Conservation (phyloP, 805 yeast genomes). For the Tetrapisispora nanseiensis region DNA sequence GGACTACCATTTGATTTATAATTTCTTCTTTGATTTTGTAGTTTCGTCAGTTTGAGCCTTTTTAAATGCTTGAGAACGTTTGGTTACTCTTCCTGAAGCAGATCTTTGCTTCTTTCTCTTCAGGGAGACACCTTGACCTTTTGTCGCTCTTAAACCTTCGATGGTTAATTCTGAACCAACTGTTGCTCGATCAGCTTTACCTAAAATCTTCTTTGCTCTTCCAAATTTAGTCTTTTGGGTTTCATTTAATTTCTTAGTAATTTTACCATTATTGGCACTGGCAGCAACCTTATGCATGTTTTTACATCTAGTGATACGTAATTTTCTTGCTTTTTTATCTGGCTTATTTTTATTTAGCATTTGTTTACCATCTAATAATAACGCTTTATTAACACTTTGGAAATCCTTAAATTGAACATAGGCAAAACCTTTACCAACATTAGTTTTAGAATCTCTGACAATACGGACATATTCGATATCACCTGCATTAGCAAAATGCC, state of each 20-base stretch:
- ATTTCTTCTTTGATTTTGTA: neutral
- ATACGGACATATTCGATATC: slow-evolving; percentile 83
- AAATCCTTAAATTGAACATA: slow-evolving; percentile 80
- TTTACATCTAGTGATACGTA: slow-evolving; percentile 71
- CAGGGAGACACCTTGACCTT: slow-evolving; percentile 53
- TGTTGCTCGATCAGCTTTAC: slow-evolving; percentile 69
- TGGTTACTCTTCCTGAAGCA: slow-evolving; percentile 38
- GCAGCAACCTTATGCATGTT: slow-evolving; percentile 24
- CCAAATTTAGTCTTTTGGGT: slow-evolving; percentile 70
- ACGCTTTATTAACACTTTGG: slow-evolving; percentile 68
- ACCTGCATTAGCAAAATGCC: slow-evolving; percentile 57
- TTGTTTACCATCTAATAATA: slow-evolving; percentile 64
- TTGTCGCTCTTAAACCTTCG: slow-evolving; percentile 74
- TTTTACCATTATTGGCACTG: slow-evolving; percentile 7
- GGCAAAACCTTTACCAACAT: slow-evolving; percentile 95
- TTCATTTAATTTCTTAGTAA: slow-evolving; percentile 38
- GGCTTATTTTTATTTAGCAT: slow-evolving; percentile 28
- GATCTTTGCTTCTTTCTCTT: slow-evolving; percentile 44
- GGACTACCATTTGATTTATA: neutral
- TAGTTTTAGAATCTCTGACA: slow-evolving; percentile 85
- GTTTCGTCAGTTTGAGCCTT: slow-evolving; percentile 13
- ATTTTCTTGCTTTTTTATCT: slow-evolving; percentile 39
- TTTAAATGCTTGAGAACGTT: slow-evolving; percentile 36
- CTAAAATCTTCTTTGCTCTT: slow-evolving; percentile 64
- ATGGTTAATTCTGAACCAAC: slow-evolving; percentile 45